Conservation (phyloP, 306 rosid genomes). For the Prinsepia uniflora region DNA sequence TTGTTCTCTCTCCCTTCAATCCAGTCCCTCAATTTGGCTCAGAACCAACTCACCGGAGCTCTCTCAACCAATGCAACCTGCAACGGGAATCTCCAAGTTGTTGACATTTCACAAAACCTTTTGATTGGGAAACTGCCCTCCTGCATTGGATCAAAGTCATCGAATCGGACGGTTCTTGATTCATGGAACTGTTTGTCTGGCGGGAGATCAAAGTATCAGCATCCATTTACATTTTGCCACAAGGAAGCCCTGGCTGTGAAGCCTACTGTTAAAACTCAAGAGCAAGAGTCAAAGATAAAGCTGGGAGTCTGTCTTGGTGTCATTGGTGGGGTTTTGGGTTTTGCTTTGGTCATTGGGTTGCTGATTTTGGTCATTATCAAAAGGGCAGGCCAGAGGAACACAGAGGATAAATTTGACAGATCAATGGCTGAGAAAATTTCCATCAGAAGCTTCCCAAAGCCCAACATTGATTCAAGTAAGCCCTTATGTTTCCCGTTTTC, state of each 20-base stretch:
- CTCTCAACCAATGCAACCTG: constrained; percentile 48
- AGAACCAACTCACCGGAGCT: constrained; percentile 61
- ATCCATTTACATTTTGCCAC: constrained; percentile 46
- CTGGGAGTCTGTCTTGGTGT: constrained; percentile 46
- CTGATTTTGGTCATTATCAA: constrained; percentile 39
- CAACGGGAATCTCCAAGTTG: constrained; percentile 39
- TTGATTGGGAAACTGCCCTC: constrained; percentile 64
- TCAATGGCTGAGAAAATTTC: constrained; percentile 40
- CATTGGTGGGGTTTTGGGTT: constrained; percentile 48
- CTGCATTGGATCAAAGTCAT: constrained; percentile 54
- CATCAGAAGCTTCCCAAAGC: constrained; percentile 29
- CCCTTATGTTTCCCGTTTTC: constrained; percentile 7
- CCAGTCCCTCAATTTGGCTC: constrained; percentile 52
- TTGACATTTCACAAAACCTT: constrained; percentile 72
- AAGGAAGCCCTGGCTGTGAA: constrained; percentile 57
- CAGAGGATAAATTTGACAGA: constrained; percentile 25
- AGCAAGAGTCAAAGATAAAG: constrained; percentile 35
- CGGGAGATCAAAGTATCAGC: constrained; percentile 40
- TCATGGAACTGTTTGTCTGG: constrained; percentile 69
- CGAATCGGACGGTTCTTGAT: constrained; percentile 42
- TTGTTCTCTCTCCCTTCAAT: constrained; percentile 71
- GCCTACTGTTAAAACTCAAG: constrained; percentile 36
- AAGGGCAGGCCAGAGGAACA: constrained; percentile 33
- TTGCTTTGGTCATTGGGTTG: constrained; percentile 38
- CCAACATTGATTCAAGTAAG: constrained; percentile 54